Conservation (phyloP, 208 protist genomes). For the Strigomonas culicis region DNA sequence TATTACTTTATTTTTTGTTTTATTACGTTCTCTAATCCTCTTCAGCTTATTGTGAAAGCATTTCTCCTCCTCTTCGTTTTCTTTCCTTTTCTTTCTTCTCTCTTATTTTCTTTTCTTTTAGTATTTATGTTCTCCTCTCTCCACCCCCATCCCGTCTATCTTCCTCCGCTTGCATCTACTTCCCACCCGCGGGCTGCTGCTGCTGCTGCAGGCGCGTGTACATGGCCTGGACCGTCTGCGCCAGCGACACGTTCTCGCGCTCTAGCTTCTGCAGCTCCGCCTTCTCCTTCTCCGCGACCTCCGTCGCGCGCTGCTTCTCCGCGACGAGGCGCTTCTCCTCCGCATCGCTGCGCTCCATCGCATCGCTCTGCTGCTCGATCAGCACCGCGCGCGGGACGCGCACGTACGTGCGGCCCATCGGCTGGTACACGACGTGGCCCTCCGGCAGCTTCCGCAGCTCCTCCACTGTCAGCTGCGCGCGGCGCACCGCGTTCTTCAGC, state of each 20-base stretch:
- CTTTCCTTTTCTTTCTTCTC: too few relatives aligned
- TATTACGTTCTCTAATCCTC: too few relatives aligned
- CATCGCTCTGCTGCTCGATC: slow-evolving; percentile 63
- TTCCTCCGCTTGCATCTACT: not conserved
- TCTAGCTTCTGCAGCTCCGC: slow-evolving; percentile 60
- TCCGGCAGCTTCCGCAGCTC: slow-evolving; percentile 70
- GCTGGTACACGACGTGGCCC: slow-evolving; percentile 74
- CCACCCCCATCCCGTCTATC: not conserved
- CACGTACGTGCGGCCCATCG: slow-evolving; percentile 81
- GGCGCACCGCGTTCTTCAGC: slow-evolving; percentile 56
- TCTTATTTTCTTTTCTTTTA: slow-evolving; percentile 14
- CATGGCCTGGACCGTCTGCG: slow-evolving; percentile 49
- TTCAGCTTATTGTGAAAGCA: too few relatives aligned
- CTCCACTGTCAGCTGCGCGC: slow-evolving; percentile 68
- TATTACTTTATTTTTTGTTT: too few relatives aligned
- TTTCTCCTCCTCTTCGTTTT: too few relatives aligned
- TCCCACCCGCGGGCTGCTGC: slow-evolving; percentile 11
- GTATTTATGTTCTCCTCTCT: slow-evolving; percentile 1
- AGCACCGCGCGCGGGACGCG: slow-evolving; percentile 54
- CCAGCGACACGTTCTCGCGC: slow-evolving; percentile 49
- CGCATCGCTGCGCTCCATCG: slow-evolving; percentile 66
- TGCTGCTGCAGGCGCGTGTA: slow-evolving; percentile 27
- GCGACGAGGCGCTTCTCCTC: slow-evolving; percentile 66
- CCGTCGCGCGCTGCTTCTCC: slow-evolving; percentile 82
- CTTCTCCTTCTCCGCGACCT: slow-evolving; percentile 72